Evolutionary conservation across 345 rosid genomes (phyloP).

Genomic region (Pseudoturritis turrita): DNA sequence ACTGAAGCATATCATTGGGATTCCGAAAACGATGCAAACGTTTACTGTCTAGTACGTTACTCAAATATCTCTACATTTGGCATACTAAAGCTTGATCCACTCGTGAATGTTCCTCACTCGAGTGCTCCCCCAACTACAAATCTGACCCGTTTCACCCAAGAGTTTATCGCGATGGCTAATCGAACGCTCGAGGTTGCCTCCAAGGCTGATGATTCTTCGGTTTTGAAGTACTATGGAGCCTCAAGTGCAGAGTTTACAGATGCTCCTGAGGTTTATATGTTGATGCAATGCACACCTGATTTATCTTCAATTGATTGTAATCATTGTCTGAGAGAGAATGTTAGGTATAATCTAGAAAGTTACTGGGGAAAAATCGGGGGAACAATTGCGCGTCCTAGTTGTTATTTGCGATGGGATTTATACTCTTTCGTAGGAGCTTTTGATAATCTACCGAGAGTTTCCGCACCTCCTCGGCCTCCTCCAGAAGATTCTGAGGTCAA

Average conservation of each 20-base stretch:
- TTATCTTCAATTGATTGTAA: constrained; percentile 36
- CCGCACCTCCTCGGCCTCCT: constrained; percentile 24
- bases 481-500: not conserved
- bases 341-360: not conserved
- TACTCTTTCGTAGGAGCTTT: not conserved
- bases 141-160: constrained; percentile 25
- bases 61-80: constrained; percentile 31
- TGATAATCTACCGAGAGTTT: not conserved
- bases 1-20: constrained; percentile 37
- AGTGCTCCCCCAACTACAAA: not conserved
- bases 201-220: constrained; percentile 29
- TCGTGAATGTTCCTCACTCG: not conserved
- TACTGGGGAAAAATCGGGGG: constrained; percentile 38
- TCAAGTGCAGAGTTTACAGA: constrained; percentile 25
- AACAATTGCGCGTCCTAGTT: constrained; percentile 35
- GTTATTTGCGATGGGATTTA: constrained; percentile 36
- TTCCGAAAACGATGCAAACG: not conserved
- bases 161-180: constrained; percentile 26
- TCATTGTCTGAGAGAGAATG: constrained; percentile 23
- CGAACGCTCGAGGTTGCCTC: constrained; percentile 22
- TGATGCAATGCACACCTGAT: constrained; percentile 63
- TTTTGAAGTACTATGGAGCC: constrained; percentile 35
- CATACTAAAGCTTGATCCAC: constrained; percentile 18
- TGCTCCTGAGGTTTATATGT: constrained; percentile 22
- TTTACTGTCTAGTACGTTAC: constrained; percentile 41